Base-by-base conservation (phyloP, 2,329 filamentous ascomycete genomes). In the Xylaria sp. region DNA sequence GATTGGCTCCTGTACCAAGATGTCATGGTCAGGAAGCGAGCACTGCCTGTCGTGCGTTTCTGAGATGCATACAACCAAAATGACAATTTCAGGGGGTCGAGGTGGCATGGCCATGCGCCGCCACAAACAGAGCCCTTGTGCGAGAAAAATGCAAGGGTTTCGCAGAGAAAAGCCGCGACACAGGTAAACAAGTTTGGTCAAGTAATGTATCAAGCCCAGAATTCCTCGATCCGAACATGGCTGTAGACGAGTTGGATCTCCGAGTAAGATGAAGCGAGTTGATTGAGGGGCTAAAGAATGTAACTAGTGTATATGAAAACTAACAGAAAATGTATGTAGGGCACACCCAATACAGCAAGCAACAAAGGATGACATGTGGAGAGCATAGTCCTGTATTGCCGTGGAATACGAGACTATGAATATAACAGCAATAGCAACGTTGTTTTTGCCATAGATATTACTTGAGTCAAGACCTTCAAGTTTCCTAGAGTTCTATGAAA, bases 1-100 rank as follows among this genome's bases (percentile, higher is more conserved):
- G n/a, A n/a, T n/a, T n/a, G n/a, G n/a, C n/a, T n/a, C n/a, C n/a
- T 81, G 76, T 45, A 80, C 68, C 13, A 81, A 69, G 1, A 80
- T 63, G 56, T 81, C 76, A 1, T 74, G 77, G 2, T 57, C 37
- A 1, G 76, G 76, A 7, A 80, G 54, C 1, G 50, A 46, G 3
- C 70, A 72, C 8, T 69, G 66, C 16, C 56, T 66, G 55, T 73
- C 74, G 63, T 78, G 76, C 9, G 75, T 79, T 57, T 79, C 76
- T 6, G 76, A 78, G 29, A 78, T 68, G 61, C 74, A 78, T 11
- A 76, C 72, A 6, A 76, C 52, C 7, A 57, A 68, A 24, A 63
- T 52, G 16, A 20, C 57, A 39, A 18, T 4, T 22, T 39, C 43
- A 39, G 21, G 13, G 19, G 22, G n/a, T 61, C 56, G 41, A 60